phyloP scores from a whole-genome alignment of 208 protist species.

The Leishmania braziliensis region DNA sequence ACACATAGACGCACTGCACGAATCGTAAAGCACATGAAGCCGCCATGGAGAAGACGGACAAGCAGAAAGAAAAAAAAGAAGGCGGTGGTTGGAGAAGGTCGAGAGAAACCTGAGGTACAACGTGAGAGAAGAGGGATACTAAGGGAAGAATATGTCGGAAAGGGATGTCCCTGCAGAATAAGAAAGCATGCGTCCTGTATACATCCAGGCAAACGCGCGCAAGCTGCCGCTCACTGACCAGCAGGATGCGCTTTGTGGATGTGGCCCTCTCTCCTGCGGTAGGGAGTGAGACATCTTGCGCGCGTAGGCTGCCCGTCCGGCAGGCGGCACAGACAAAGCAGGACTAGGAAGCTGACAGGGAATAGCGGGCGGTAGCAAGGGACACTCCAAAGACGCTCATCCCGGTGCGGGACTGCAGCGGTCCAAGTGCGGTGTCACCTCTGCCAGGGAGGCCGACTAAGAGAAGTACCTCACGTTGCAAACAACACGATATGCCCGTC shows the following conservation, averaged over 20 bases:
- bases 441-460: slow-evolving; percentile 12
- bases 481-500: slow-evolving; percentile 13
- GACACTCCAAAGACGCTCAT: slow-evolving; percentile 9
- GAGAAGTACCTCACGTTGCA: background rate
- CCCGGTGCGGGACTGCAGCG: slow-evolving; percentile 10
- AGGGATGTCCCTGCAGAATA: background rate
- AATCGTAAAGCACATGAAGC: background rate
- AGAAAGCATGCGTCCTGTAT: background rate
- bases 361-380: background rate
- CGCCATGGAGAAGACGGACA: background rate
- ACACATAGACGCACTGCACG: background rate
- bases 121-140: background rate
- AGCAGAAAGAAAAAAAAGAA: background rate
- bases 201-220: background rate
- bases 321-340: background rate
- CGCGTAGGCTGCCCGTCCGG: too few relatives aligned
- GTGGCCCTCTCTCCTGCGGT: background rate
- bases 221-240: background rate
- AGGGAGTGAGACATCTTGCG: background rate
- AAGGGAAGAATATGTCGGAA: background rate
- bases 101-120: too few relatives aligned
- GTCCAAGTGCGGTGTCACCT: slow-evolving; percentile 5
- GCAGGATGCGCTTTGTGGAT: background rate
- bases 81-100: background rate
- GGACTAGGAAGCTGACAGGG: background rate